Conservation (phyloP, 805 yeast genomes). For the Teunomyces gatunensis region DNA sequence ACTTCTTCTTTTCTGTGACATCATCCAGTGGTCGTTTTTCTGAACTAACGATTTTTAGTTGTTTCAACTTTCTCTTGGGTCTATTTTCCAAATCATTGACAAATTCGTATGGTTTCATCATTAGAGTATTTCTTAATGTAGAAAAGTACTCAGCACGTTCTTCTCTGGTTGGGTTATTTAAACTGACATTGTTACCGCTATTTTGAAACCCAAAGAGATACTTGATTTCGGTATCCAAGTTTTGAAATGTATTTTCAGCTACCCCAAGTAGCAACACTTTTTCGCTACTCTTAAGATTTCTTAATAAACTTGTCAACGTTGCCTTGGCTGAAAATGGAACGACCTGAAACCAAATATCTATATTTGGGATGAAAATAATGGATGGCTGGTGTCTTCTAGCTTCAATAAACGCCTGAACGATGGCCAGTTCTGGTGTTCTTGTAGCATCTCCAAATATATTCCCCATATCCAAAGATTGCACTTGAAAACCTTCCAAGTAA, state of each 20-base stretch:
- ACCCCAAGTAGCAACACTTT: slow-evolving; percentile 72
- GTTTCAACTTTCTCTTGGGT: slow-evolving; percentile 47
- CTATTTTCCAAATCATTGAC: slow-evolving; percentile 58
- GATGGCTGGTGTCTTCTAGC: slow-evolving; percentile 89
- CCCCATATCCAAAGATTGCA: slow-evolving; percentile 82
- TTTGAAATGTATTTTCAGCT: slow-evolving; percentile 47
- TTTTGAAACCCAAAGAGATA: slow-evolving; percentile 57
- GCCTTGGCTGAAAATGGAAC: slow-evolving; percentile 69
- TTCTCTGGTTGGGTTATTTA: slow-evolving; percentile 39
- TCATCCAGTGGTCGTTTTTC: slow-evolving; percentile 19
- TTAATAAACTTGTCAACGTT: slow-evolving; percentile 66
- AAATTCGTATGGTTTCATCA: slow-evolving; percentile 69
- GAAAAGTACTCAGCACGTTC: slow-evolving; percentile 60
- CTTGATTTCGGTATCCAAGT: slow-evolving; percentile 46
- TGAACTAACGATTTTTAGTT: slow-evolving; percentile 37
- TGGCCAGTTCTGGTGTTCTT: slow-evolving; percentile 75
- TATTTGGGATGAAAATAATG: slow-evolving; percentile 76
- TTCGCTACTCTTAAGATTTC: slow-evolving; percentile 69
- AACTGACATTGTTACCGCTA: slow-evolving; percentile 43
- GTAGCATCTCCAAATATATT: slow-evolving; percentile 74
- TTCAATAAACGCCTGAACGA: slow-evolving; percentile 82
- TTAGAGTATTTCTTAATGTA: slow-evolving; percentile 50
- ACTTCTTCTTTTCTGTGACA: slow-evolving; percentile 38
- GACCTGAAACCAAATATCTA: slow-evolving; percentile 72
- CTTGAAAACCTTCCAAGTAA: slow-evolving; percentile 82